These are phyloP conservation scores for Tetrapyrgos nigripes DNA, from an alignment of 1,284 basidiomycete species.

Conservation along the genomic window DNA sequence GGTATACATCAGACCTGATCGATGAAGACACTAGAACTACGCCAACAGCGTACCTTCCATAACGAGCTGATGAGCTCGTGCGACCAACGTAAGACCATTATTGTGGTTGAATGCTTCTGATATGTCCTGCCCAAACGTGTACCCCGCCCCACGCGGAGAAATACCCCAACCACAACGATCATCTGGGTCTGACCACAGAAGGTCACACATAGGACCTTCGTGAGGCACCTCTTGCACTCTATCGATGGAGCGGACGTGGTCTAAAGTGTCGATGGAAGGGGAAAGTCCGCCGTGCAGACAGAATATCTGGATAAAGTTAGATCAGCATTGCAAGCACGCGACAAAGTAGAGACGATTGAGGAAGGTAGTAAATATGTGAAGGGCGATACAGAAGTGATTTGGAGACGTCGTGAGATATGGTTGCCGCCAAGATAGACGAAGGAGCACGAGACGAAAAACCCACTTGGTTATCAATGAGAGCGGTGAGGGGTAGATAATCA, in stretches of 20 bases:
- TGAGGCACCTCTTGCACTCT: constrained; percentile 99
- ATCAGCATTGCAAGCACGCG: constrained; percentile 26
- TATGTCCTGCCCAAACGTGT: constrained; percentile 99
- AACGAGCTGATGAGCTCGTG: constrained; percentile 95
- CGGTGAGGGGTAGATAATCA: constrained; percentile 96
- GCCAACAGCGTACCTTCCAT: constrained; percentile 84
- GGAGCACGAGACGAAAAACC: constrained; percentile 46
- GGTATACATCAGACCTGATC: not conserved
- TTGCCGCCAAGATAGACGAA: constrained; percentile 1
- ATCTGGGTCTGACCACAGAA: constrained; percentile 99
- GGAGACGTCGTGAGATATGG: not conserved
- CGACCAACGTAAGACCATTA: constrained; percentile 97
- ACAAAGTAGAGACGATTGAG: constrained; percentile 12
- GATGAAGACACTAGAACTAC: constrained; percentile 6
- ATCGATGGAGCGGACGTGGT: constrained; percentile 98
- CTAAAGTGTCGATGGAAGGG: constrained; percentile 98
- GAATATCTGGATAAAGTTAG: constrained; percentile 79
- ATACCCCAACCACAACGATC: constrained; percentile 99
- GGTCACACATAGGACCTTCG: constrained; percentile 99
- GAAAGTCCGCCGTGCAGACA: constrained; percentile 98
- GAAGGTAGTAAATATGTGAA: constrained; percentile 6
- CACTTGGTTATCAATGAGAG: constrained; percentile 98
- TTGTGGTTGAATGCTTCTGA: constrained; percentile 99
- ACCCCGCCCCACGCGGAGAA: constrained; percentile 97
- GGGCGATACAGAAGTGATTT: not conserved